Base-by-base conservation (phyloP, 169 alveolate species). In the Eimeria acervulina region DNA sequence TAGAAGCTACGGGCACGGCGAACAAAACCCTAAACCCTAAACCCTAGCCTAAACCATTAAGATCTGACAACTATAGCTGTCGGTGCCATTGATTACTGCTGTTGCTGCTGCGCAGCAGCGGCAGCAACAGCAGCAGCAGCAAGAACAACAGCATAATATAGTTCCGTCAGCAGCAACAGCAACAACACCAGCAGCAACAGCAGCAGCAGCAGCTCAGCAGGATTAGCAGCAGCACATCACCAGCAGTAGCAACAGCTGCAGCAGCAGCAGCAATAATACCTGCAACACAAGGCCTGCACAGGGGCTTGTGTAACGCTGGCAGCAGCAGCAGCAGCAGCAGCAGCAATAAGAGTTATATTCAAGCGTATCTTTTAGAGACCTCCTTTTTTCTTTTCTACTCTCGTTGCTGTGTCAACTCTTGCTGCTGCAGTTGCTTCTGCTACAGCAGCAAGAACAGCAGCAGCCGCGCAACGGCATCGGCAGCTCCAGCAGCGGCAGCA, bases 401-500 rank as follows among this genome's bases (percentile, higher is more conserved):
- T 2, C 10, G 87, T 21, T 6, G 55, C 26, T 21, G 61, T 28
- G 13, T 6, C 6, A 76, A 36, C 21, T 33, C 19, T 33, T 33
- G 80, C 13, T 13, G 44, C 80, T 13, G 80, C 42, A n/a, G 80
- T 42, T 13, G 38, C 80, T 7, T 13, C 80, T 7, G 80, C 42
- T 7, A 42, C 80, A 15, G 80, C 80, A 68, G 80, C 80, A 68
- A 19, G n/a, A 68, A 68, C 42, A 68, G 42, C 80, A 28, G 80
- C 80, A 68, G 80, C 80, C 10, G 80, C 80, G 42, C 80, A n/a
- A 23, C 61, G 42, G 90, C 68, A 21, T 26, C 90, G 31, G 90
- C 90, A 80, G 70, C 70, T 42, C 40, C 90, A 8, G 90, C 90
- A 80, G 80, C 80, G n/a, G 80, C 80, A 28, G 80, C 80, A 68